Evolutionary conservation across 2,329 filamentous ascomycete species (phyloP).

Genomic region (Hymenoscyphus fraxineus): DNA sequence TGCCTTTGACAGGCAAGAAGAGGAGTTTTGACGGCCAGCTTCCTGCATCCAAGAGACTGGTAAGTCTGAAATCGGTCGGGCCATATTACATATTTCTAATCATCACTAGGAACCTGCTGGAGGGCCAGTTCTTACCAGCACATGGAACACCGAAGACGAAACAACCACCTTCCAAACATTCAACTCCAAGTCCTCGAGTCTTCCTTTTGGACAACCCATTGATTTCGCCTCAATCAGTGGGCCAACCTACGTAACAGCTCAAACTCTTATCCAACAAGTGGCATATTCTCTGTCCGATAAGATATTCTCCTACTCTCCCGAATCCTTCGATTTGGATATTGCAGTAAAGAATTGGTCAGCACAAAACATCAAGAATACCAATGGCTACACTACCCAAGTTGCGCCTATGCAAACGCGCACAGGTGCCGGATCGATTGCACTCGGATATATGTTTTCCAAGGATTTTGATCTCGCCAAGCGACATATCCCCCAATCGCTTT

Average conservation of each 20-base stretch:
- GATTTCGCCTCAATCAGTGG: conserved; percentile 65
- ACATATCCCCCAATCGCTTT: conserved; percentile 83
- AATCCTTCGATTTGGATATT: conserved; percentile 85
- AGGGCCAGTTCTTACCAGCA: conserved; percentile 28
- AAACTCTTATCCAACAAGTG: conserved; percentile 92
- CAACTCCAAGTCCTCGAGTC: conserved; percentile 43
- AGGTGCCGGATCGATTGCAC: conserved; percentile 83
- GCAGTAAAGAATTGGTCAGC: conserved; percentile 75
- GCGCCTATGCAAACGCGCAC: conserved; percentile 80
- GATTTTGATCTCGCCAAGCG: conserved; percentile 92
- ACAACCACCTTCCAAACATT: conserved; percentile 29
- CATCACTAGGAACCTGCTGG: conserved; percentile 28
- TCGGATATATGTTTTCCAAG: conserved; percentile 96
- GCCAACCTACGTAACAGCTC: conserved; percentile 87
- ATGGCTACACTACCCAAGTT: conserved; percentile 75
- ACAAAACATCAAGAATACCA: conserved; percentile 69
- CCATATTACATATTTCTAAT: neutral
- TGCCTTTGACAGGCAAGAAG: conserved; percentile 24
- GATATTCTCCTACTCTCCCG: conserved; percentile 93
- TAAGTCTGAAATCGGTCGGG: conserved; percentile 4
- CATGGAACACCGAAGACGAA: conserved; percentile 31
- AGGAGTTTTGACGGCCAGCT: conserved; percentile 29
- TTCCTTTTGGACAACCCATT: conserved; percentile 56
- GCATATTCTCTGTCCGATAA: conserved; percentile 94
- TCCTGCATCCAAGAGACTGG: conserved; percentile 21